Percentiles rank a stretch among this genome's conserved stretches.
Conservation (phyloP, 192 early-diverging fungal species). For the Thamnidium elegans region DNA sequence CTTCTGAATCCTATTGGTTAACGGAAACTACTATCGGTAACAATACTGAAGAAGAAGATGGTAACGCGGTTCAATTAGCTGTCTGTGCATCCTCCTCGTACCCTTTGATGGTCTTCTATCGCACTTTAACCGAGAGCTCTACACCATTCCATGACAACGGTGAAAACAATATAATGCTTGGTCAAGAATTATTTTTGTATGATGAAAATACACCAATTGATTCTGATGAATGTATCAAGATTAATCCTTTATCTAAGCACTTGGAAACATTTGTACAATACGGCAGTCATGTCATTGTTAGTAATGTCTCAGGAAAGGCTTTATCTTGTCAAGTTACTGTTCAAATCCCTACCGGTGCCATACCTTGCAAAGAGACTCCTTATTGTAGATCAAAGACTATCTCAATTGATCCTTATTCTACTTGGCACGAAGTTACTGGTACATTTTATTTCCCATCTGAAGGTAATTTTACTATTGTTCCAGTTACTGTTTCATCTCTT, state of each 20-base stretch:
- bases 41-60: no score
- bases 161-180: background rate
- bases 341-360: slow-evolving; percentile 43
- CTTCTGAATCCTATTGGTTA: slow-evolving; percentile 19
- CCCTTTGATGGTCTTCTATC: slow-evolving; percentile 44
- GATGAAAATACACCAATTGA: background rate
- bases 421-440: slow-evolving; percentile 26
- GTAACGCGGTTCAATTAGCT: background rate
- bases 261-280: slow-evolving; percentile 15
- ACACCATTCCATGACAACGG: background rate
- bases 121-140: slow-evolving; percentile 28
- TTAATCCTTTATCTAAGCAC: slow-evolving; percentile 2
- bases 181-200: slow-evolving; percentile 11
- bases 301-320: slow-evolving; percentile 37
- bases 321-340: slow-evolving; percentile 38
- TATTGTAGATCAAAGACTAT: slow-evolving; percentile 28
- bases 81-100: slow-evolving; percentile 16
- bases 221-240: slow-evolving; percentile 11
- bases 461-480: slow-evolving; percentile 37
- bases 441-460: slow-evolving; percentile 50
- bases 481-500: slow-evolving; percentile 33
- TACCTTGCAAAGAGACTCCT: slow-evolving; percentile 23
- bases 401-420: slow-evolving; percentile 28
- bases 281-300: slow-evolving; percentile 31
- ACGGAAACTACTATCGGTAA: background rate